Evolutionary conservation across 1,139 yeast species (phyloP), one percentile per base, ranked within the genome.

Genomic region (Geotrichum fermentans): DNA sequence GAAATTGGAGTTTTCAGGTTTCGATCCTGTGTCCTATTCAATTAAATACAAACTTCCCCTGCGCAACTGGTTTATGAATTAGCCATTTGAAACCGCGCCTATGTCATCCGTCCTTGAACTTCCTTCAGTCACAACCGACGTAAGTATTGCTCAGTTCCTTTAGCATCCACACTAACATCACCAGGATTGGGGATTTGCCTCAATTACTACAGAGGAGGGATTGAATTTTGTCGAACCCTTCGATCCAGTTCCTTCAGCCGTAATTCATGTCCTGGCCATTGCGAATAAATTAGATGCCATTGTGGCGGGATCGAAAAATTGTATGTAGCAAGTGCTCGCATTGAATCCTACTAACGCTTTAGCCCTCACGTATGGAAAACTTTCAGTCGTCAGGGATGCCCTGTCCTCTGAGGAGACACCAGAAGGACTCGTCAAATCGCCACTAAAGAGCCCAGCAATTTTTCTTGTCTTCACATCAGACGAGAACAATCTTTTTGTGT

Each of bases 151-250:
- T 14, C 4, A 29, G n/a, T 13, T n/a, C 11, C 17, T n/a, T 21
- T 4, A 8, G 4, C 18, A 22, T 2, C 13, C 32, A 17, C 17
- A 13, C 37, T 21, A 20, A 32, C 30, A 20, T 16, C 6, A 20
- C 24, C 24, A 54, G 61, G 62, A 61, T 34, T 61, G 64, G 64
- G 55, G 54, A 11, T 61, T 61, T 43, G 36, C 40, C 2, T 21
- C 37, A 22, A 47, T 58, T 10, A 59, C 60, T 1, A 39, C 50
- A n/a, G 58, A 52, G 17, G 52, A 49, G 10, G 62, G 62, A n/a
- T 37, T 52, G 10, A 39, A 46, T 7, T 21, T 58, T 10, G 46
- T 52, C 5, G 57, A 58, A 8, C 46, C 54, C 7, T 55, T 54
- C 22, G 49, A 43, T 21, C 29, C 51, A 2, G 29, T 58, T 10